Conservation (phyloP, 1,139 yeast genomes). For the Nakaseomyces glabratus region DNA sequence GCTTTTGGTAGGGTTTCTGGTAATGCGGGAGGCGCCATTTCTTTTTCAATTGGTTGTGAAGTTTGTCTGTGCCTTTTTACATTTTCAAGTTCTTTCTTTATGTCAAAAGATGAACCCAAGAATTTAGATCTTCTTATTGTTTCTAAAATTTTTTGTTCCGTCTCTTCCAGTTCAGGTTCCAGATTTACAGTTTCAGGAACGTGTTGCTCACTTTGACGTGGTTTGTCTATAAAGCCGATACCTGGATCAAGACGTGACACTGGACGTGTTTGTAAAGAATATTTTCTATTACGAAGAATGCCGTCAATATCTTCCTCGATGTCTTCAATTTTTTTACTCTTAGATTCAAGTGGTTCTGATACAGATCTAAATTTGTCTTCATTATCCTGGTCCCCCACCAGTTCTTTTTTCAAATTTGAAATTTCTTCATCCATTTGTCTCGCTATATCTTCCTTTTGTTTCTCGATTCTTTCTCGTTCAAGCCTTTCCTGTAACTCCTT, state of each 20-base stretch:
- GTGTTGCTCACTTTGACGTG: slow-evolving; percentile 7
- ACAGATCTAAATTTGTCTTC: slow-evolving; percentile 29
- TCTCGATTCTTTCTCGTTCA: slow-evolving; percentile 16
- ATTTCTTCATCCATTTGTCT: slow-evolving; percentile 24
- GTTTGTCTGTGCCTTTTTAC: slow-evolving; percentile 31
- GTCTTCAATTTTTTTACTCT: slow-evolving; percentile 17
- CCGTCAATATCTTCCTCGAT: slow-evolving; percentile 17
- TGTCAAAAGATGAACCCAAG: slow-evolving; percentile 35
- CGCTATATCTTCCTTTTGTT: slow-evolving; percentile 16
- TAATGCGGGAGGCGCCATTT: slow-evolving; percentile 5
- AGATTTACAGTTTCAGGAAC: slow-evolving; percentile 5
- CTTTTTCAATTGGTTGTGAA: slow-evolving; percentile 13
- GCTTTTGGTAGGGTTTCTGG: slow-evolving; percentile 3
- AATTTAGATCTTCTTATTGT: slow-evolving; percentile 38
- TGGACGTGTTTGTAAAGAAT: slow-evolving; percentile 44
- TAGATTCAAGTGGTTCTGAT: slow-evolving; percentile 30
- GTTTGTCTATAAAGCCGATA: slow-evolving; percentile 4
- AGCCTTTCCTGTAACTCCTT: slow-evolving; percentile 10
- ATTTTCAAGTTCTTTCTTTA: slow-evolving; percentile 40
- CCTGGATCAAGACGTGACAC: slow-evolving; percentile 65
- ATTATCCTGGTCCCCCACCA: slow-evolving; percentile 9
- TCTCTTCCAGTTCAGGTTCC: slow-evolving; percentile 9
- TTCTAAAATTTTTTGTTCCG: slow-evolving; percentile 28
- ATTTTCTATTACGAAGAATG: slow-evolving; percentile 31
- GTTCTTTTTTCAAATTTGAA: slow-evolving; percentile 20